Percentiles rank a stretch among this genome's conserved stretches.
phyloP scores from a whole-genome alignment of 116 monocot species.

The Thalassia testudinum region DNA sequence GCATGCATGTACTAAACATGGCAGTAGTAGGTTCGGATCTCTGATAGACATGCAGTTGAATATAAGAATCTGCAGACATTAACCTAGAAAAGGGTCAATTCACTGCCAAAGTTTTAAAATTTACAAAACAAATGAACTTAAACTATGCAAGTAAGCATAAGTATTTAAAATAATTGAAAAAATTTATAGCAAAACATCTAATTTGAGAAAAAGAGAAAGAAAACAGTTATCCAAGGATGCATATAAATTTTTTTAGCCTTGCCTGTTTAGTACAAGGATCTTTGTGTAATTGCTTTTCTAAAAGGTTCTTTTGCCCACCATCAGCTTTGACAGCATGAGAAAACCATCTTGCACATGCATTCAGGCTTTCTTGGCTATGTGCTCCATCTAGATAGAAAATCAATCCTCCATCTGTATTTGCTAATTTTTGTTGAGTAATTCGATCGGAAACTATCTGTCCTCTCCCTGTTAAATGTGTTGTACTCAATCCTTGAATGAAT shows the following conservation, averaged over 20 bases:
- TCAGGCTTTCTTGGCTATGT: slow-evolving; percentile 87
- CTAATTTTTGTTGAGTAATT: neutral
- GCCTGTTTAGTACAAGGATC: too few species aligned
- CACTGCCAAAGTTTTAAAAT: neutral
- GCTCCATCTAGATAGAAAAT: slow-evolving; percentile 89
- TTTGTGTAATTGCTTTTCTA: too few species aligned
- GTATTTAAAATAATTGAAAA: too few species aligned
- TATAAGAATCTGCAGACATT: slow-evolving; percentile 50
- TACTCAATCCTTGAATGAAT: slow-evolving; percentile 57
- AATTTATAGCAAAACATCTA: too few species aligned
- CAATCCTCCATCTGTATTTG: slow-evolving; percentile 18
- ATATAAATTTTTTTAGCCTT: too few species aligned
- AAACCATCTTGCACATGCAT: slow-evolving; percentile 84
- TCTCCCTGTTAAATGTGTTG: slow-evolving; percentile 42
- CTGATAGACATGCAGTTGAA: slow-evolving; percentile 96
- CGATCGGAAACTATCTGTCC: slow-evolving; percentile 60
- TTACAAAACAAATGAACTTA: neutral
- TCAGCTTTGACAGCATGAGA: slow-evolving; percentile 21
- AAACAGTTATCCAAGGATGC: too few species aligned
- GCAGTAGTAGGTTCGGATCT: slow-evolving; percentile 64
- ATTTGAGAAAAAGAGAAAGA: too few species aligned
- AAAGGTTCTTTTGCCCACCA: neutral
- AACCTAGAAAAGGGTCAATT: neutral
- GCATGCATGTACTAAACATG: slow-evolving; percentile 42
- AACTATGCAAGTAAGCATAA: too few species aligned